These are phyloP conservation scores for Umbelopsis sp. DNA, from an alignment of 192 early-diverging fungal genomes.

Conservation along the genomic window DNA sequence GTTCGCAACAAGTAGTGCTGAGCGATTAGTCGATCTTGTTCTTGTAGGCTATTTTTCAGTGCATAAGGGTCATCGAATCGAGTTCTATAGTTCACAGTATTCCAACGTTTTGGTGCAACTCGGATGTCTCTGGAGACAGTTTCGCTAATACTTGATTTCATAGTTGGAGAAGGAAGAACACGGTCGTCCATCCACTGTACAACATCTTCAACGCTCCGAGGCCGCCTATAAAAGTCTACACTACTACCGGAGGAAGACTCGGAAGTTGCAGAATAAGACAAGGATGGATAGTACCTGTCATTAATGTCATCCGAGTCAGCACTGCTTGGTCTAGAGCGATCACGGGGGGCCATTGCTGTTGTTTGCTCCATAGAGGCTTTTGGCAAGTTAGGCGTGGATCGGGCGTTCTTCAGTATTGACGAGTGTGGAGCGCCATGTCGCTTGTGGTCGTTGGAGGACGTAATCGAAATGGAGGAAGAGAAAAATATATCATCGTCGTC, in stretches of 20 bases:
- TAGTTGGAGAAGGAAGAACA: neutral
- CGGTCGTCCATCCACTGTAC: conserved; percentile 12
- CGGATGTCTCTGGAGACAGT: neutral
- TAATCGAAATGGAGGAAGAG: conserved; percentile 10
- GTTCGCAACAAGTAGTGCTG: conserved; percentile 44
- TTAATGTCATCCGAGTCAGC: neutral
- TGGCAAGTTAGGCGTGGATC: conserved; percentile 11
- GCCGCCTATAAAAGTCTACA: neutral
- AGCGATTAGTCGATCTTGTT: conserved; percentile 44
- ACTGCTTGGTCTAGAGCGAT: conserved; percentile 9
- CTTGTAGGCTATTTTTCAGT: conserved; percentile 26
- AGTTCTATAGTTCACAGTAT: neutral
- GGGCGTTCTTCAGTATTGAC: neutral
- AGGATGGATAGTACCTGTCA: neutral
- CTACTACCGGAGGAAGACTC: conserved; percentile 10
- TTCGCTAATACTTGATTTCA: neutral
- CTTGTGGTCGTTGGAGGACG: neutral
- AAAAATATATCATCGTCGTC: conserved; percentile 13
- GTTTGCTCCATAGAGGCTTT: conserved; percentile 9
- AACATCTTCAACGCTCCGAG: neutral
- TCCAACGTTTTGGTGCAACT: conserved; percentile 5
- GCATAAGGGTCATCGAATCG: conserved; percentile 23
- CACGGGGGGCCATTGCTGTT: neutral
- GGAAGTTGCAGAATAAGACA: conserved; percentile 5
- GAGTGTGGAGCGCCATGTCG: neutral